These are phyloP conservation scores for Ophiobolus disseminans DNA, from an alignment of 2,329 filamentous ascomycete species.

Conservation along the genomic window DNA sequence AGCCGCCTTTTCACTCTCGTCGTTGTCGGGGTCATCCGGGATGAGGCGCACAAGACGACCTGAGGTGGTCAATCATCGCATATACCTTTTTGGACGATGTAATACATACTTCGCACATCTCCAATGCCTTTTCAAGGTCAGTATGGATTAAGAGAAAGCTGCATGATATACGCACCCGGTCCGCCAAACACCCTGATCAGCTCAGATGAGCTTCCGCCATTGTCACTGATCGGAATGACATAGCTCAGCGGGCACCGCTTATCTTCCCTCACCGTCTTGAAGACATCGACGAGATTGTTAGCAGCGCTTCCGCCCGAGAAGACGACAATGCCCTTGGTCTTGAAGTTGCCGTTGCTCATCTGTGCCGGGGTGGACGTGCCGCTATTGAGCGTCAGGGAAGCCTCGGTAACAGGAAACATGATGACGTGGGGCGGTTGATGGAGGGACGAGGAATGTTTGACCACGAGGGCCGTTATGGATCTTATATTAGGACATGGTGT, in stretches of 20 bases:
- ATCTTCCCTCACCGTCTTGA: conserved; percentile 66
- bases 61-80: conserved; percentile 43
- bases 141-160: not conserved
- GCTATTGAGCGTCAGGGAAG: conserved; percentile 23
- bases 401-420: conserved; percentile 24
- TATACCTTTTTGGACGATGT: not conserved
- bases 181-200: conserved; percentile 94
- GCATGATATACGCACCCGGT: conserved; percentile 67
- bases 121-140: conserved; percentile 61
- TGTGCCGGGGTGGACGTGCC: conserved; percentile 21
- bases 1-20: conserved; percentile 65
- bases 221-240: conserved; percentile 94
- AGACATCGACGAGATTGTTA: conserved; percentile 91
- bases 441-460: conserved; percentile 9
- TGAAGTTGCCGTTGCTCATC: conserved; percentile 33
- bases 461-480: conserved; percentile 17
- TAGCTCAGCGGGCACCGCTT: conserved; percentile 76
- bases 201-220: conserved; percentile 92
- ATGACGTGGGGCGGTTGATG: conserved; percentile 12
- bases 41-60: conserved; percentile 91
- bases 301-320: conserved; percentile 95
- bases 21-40: conserved; percentile 65
- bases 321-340: conserved; percentile 71
- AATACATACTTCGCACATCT: conserved; percentile 73
- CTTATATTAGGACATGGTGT: conserved; percentile 28